Percentiles rank a stretch among this genome's conserved stretches.
These are phyloP conservation scores for Microascus cirrosus DNA, from an alignment of 2,329 filamentous ascomycete species.

Conservation along the genomic window DNA sequence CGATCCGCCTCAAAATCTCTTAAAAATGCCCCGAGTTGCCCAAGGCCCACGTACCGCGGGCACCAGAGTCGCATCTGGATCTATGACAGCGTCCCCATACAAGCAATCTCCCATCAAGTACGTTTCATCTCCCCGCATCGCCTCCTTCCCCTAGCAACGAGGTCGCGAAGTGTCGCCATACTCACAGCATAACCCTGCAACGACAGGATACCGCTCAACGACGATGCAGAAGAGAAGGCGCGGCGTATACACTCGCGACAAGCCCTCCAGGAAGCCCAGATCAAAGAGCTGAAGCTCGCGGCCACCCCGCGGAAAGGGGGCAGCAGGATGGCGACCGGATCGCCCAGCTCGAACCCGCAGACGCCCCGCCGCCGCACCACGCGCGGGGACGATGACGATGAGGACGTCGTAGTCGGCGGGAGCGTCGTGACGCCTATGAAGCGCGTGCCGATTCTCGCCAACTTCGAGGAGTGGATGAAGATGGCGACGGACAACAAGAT, in stretches of 20 bases:
- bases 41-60: slow-evolving; percentile 39
- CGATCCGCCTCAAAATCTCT: slow-evolving; percentile 1
- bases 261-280: slow-evolving; percentile 78
- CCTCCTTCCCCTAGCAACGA: slow-evolving; percentile 8
- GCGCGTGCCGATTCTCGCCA: slow-evolving; percentile 87
- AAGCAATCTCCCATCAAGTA: slow-evolving; percentile 45
- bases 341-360: slow-evolving; percentile 41
- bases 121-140: slow-evolving; percentile 13
- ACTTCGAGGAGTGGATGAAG: slow-evolving; percentile 99
- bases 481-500: slow-evolving; percentile 99
- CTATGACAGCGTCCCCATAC: slow-evolving; percentile 38
- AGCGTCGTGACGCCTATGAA: slow-evolving; percentile 88
- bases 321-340: slow-evolving; percentile 42
- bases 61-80: slow-evolving; percentile 33
- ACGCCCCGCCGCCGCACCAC: slow-evolving; percentile 34
- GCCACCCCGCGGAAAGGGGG: slow-evolving; percentile 58
- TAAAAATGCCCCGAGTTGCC: slow-evolving; percentile 46
- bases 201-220: slow-evolving; percentile 81
- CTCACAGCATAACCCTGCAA: neutral
- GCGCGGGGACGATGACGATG: slow-evolving; percentile 40
- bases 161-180: slow-evolving; percentile 1
- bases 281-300: slow-evolving; percentile 81
- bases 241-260: slow-evolving; percentile 78
- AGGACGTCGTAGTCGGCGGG: slow-evolving; percentile 56
- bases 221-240: slow-evolving; percentile 87